Conservation (phyloP, 2,329 filamentous ascomycete species). For the Trichoderma oligosporum region DNA sequence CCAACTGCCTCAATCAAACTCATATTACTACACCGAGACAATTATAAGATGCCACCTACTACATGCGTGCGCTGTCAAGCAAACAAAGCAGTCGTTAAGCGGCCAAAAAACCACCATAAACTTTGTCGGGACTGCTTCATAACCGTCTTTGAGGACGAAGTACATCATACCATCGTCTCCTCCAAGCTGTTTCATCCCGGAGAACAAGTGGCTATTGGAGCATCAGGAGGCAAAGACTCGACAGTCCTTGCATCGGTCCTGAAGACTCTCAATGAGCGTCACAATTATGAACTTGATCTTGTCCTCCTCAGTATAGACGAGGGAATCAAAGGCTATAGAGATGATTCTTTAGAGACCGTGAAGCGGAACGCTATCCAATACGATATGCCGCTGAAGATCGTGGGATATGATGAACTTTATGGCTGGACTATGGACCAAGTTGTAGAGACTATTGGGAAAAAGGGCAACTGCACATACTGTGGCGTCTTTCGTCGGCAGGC, state of each 20-base stretch:
- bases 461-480: slow-evolving; percentile 98
- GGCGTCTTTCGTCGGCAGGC: slow-evolving; percentile 94
- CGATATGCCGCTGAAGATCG: slow-evolving; percentile 83
- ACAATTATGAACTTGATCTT: slow-evolving; percentile 81
- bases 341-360: slow-evolving; percentile 93
- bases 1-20: neutral
- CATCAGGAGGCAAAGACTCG: slow-evolving; percentile 95
- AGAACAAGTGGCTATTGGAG: slow-evolving; percentile 88
- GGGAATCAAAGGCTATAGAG: slow-evolving; percentile 93
- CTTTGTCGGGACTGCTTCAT: slow-evolving; percentile 90
- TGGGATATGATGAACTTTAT: slow-evolving; percentile 91
- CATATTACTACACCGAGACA: neutral
- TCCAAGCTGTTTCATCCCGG: slow-evolving; percentile 78
- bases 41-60: slow-evolving; percentile 64
- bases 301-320: slow-evolving; percentile 91
- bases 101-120: slow-evolving; percentile 92
- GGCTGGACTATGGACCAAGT: slow-evolving; percentile 99
- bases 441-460: slow-evolving; percentile 92
- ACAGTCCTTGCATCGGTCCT: slow-evolving; percentile 92
- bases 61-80: slow-evolving; percentile 72
- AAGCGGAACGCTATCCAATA: slow-evolving; percentile 92
- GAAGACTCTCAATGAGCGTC: slow-evolving; percentile 87
- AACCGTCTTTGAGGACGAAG: slow-evolving; percentile 81
- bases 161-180: slow-evolving; percentile 84
- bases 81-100: slow-evolving; percentile 79